Evolutionary conservation across 257 asterid species (phyloP), one percentile per base, ranked within the genome.

Genomic region (Fraxinus quadrangulata): DNA sequence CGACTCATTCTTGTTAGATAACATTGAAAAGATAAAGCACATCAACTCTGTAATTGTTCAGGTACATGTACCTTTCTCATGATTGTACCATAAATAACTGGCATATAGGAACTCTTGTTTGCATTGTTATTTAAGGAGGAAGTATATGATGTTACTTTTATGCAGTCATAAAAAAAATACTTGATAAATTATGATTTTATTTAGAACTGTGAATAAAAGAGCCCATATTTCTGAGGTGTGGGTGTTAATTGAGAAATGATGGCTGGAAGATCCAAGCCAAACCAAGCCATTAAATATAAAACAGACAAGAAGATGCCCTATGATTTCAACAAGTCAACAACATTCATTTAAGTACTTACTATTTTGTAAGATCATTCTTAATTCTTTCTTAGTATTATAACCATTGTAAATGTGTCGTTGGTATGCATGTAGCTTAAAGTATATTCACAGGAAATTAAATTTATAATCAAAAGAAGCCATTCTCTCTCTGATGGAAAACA

Each of bases 1-100:
- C 0, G 98, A 93, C 67, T 91, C 99, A 7, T 93, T 74, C 86
- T 86, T 95, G 85, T 83, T 95, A 86, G 99, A 95, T 78, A 95
- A 93, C 75, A 45, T 95, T 47, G 98, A 88, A 67, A 93, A 95
- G 91, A 93, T 93, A 78, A 89, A 72, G 89, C 97, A 95, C 73
- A 90, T 95, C 81, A 84, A 87, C 83, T 81, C 99, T 6, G 87
- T 88, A 19, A 90, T 95, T 79, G 98, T 95, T 85, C 99, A 95
- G 98, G 99, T 95, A 79, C 71, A 24, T 86, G 74, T 70, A 54
- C 13, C 79, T 39, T 65, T 21, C 65, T 74, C 37, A 28, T 70
- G 42, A 24, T 34, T 63, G 28, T 26, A 63, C 69, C 34, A 24
- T 26, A 26, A 63, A 24, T 24, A 63, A 23, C 65, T 17, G 65